phyloP scores from a whole-genome alignment of 495 filamentous ascomycete genomes.

The Penicillium ucsense region DNA sequence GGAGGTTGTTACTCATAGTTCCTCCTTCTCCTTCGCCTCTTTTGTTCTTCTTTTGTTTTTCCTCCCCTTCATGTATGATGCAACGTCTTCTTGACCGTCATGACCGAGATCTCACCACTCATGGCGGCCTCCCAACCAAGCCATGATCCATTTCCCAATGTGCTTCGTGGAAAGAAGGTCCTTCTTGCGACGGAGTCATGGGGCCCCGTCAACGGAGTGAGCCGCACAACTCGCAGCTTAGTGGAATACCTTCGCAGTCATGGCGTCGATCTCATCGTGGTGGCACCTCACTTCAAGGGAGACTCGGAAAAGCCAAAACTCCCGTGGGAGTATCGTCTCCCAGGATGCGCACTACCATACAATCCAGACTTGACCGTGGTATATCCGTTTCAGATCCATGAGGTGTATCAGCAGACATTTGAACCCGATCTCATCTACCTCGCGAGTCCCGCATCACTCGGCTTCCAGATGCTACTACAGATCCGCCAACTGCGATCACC shows the following conservation, averaged over 20 bases:
- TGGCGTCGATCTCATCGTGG: conserved; percentile 46
- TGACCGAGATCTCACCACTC: conserved; percentile 11
- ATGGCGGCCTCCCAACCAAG: conserved; percentile 1
- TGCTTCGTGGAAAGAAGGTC: conserved; percentile 42
- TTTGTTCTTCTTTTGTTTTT: too few species aligned
- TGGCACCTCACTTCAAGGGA: conserved; percentile 42
- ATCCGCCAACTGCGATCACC: conserved; percentile 43
- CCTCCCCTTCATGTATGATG: neutral
- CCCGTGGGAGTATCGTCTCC: conserved; percentile 37
- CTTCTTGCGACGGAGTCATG: conserved; percentile 55
- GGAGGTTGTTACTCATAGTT: too few species aligned
- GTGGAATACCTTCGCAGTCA: conserved; percentile 49
- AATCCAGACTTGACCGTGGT: conserved; percentile 54
- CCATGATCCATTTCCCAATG: conserved; percentile 30
- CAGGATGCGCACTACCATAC: conserved; percentile 53
- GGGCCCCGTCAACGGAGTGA: conserved; percentile 58
- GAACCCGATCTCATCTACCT: conserved; percentile 51
- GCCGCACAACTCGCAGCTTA: conserved; percentile 50
- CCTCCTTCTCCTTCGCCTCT: too few species aligned
- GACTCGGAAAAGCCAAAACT: conserved; percentile 6
- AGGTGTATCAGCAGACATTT: conserved; percentile 43
- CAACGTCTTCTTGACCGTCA: conserved; percentile 2
- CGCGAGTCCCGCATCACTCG: conserved; percentile 53
- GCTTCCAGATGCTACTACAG: conserved; percentile 54
- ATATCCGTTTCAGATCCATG: conserved; percentile 49